Percentiles rank a stretch among this genome's conserved stretches.
Evolutionary conservation across 129 eudicot species (phyloP).

Genomic region (Daucus carota): DH1_v3.0 NC_030384.2:47597501-47598000

Average conservation of each 20-base stretch:
- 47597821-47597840: slow-evolving; percentile 52
- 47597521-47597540: neutral
- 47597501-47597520: neutral
- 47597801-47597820: slow-evolving; percentile 81
- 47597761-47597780: slow-evolving; percentile 98
- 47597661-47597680: neutral
- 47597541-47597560: neutral
- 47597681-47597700: neutral
- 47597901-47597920: neutral
- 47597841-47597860: neutral
- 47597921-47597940: too few species aligned
- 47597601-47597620: neutral
- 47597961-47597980: neutral
- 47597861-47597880: neutral
- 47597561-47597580: neutral
- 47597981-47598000: neutral
- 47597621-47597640: neutral
- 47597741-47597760: slow-evolving; percentile 95
- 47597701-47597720: neutral
- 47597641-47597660: neutral
- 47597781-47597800: slow-evolving; percentile 99
- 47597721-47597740: slow-evolving; percentile 21
- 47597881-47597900: too few species aligned
- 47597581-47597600: neutral
- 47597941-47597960: neutral